These are phyloP conservation scores for Plenodomus tracheiphilus DNA, from an alignment of 2,329 filamentous ascomycete genomes.

Conservation along the genomic window DNA sequence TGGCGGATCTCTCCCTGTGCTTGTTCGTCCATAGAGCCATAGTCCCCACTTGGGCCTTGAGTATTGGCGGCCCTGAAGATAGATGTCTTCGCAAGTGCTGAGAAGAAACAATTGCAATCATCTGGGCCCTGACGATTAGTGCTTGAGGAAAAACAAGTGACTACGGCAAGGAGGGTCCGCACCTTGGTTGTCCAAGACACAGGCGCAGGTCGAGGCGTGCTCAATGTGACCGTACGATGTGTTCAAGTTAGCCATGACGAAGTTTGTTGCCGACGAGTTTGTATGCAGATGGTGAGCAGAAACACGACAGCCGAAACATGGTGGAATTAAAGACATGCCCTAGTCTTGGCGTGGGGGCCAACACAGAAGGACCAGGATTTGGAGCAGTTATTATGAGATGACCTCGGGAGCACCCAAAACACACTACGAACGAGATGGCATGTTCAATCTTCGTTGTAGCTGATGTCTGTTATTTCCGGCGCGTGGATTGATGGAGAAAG, in stretches of 20 bases:
- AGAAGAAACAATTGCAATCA: slow-evolving; percentile 18
- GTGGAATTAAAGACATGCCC: neutral
- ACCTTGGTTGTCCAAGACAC: slow-evolving; percentile 9
- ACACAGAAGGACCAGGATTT: neutral
- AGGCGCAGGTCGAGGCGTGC: slow-evolving; percentile 13
- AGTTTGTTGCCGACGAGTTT: neutral
- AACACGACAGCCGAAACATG: neutral
- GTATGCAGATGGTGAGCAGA: neutral
- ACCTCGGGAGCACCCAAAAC: no score
- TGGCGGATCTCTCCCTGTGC: slow-evolving; percentile 7
- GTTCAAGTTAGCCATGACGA: slow-evolving; percentile 4
- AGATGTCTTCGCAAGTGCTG: slow-evolving; percentile 11
- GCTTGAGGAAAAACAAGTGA: neutral
- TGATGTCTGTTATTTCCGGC: no score
- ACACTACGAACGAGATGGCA: no score
- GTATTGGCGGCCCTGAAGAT: slow-evolving; percentile 11
- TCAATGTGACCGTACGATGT: slow-evolving; percentile 10
- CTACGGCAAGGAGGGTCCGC: neutral
- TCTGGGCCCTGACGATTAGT: neutral
- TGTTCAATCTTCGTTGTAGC: no score
- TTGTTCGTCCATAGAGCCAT: slow-evolving; percentile 9
- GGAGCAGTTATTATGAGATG: no score
- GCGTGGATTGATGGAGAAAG: no score
- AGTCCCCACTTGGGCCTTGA: slow-evolving; percentile 2
- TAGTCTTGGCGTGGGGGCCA: neutral